Conservation (phyloP, 1,284 basidiomycete genomes). For the Ganoderma boninense region DNA sequence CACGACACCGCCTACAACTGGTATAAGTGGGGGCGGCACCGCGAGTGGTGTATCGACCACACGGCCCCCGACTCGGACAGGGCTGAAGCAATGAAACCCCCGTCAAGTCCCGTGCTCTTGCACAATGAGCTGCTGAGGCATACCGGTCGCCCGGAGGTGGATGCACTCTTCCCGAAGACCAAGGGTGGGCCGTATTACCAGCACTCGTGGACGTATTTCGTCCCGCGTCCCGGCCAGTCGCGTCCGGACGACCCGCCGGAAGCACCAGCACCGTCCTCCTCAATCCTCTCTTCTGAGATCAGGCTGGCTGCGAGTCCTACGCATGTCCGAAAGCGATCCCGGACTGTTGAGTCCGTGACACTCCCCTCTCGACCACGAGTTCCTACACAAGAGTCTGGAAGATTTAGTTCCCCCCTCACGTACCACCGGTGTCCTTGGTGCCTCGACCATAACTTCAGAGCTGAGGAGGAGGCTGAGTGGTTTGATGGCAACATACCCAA, state of each 20-base stretch:
- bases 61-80: no score
- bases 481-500: not conserved
- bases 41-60: not conserved
- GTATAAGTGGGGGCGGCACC: slow-evolving; percentile 6
- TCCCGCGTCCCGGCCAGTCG: not conserved
- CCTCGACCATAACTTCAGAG: not conserved
- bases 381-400: no score
- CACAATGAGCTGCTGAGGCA: not conserved
- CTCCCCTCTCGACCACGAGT: not conserved
- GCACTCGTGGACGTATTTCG: slow-evolving; percentile 4
- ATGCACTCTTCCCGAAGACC: not conserved
- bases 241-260: not conserved
- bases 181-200: not conserved
- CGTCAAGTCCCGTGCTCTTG: not conserved
- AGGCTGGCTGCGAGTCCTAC: no score
- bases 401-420: no score
- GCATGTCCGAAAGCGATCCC: no score
- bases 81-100: no score
- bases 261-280: not conserved
- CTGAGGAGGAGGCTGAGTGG: not conserved
- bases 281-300: not conserved
- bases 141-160: not conserved
- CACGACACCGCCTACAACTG: not conserved
- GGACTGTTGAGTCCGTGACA: not conserved
- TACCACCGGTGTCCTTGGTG: not conserved